Percentiles rank a stretch among this genome's conserved stretches.
phyloP scores from a whole-genome alignment of 768 basidiomycete species.

The Rhizopogon roseolus region DNA sequence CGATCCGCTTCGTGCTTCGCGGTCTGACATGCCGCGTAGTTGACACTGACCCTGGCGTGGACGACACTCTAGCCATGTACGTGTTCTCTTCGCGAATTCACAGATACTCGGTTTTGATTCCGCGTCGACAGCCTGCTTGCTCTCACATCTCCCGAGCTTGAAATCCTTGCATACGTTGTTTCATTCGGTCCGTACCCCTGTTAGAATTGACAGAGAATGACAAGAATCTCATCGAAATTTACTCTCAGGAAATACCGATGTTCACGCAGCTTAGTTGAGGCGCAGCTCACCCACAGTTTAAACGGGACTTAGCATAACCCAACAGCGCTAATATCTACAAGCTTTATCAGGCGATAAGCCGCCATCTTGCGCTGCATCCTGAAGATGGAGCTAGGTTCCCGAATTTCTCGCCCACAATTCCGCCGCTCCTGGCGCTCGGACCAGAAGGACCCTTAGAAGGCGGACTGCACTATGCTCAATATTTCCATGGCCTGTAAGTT shows the following conservation, averaged over 20 bases:
- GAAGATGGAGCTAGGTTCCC: slow-evolving; percentile 53
- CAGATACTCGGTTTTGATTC: not conserved
- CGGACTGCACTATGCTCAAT: slow-evolving; percentile 67
- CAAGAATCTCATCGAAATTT: not conserved
- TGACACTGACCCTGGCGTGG: slow-evolving; percentile 85
- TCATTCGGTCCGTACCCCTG: slow-evolving; percentile 56
- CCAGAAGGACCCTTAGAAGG: slow-evolving; percentile 65
- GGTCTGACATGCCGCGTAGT: slow-evolving; percentile 37
- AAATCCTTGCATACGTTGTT: slow-evolving; percentile 71
- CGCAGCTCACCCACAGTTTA: not conserved
- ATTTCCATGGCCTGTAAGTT: slow-evolving; percentile 76
- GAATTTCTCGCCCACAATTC: slow-evolving; percentile 46
- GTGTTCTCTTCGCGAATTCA: slow-evolving; percentile 16
- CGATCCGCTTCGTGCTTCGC: not conserved
- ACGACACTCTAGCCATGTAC: slow-evolving; percentile 76
- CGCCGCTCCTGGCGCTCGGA: slow-evolving; percentile 64
- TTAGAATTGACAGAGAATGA: not conserved
- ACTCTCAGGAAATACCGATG: slow-evolving; percentile 64
- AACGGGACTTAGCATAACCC: not conserved
- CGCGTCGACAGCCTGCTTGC: slow-evolving; percentile 59
- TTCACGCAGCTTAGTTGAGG: slow-evolving; percentile 57
- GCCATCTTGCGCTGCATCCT: slow-evolving; percentile 53
- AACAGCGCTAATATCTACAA: slow-evolving; percentile 72
- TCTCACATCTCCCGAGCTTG: slow-evolving; percentile 76
- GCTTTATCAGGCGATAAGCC: slow-evolving; percentile 62